A percentile compares a stretch with the other conserved stretches of the same genome.
Evolutionary conservation across 148 eudicot genomes (phyloP).

Genomic region (Pharnaceum exiguum): DNA sequence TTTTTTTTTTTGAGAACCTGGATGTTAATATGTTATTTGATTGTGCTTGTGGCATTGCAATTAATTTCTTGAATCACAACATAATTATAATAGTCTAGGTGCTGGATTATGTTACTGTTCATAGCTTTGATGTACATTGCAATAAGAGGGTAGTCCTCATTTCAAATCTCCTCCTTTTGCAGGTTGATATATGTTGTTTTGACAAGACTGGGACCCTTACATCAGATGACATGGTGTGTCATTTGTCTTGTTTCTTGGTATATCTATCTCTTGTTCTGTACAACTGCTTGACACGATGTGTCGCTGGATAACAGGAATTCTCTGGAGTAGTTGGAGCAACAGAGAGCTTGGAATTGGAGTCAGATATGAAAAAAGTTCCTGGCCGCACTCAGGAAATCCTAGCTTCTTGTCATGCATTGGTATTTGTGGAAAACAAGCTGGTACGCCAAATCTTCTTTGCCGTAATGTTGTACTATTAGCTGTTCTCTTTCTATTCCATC

Average conservation of each 20-base stretch:
- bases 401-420: constrained; percentile 97
- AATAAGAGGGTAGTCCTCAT: too few species aligned
- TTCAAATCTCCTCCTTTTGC: constrained; percentile 18
- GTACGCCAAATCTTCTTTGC: constrained; percentile 30
- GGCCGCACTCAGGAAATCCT: constrained; percentile 80
- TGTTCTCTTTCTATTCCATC: background rate
- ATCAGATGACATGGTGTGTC: constrained; percentile 96
- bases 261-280: background rate
- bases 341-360: constrained; percentile 60
- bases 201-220: constrained; percentile 98
- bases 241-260: constrained; percentile 6
- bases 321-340: constrained; percentile 90
- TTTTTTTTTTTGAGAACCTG: too few species aligned
- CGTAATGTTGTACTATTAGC: background rate
- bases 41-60: too few species aligned
- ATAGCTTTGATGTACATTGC: too few species aligned
- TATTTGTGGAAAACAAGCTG: constrained; percentile 95
- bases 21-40: too few species aligned
- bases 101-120: too few species aligned
- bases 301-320: constrained; percentile 56
- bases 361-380: constrained; percentile 68
- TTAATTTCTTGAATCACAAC: too few species aligned
- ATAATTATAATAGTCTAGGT: too few species aligned
- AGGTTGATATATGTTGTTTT: constrained; percentile 99
- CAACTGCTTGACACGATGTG: background rate